Evolutionary conservation across 2,329 filamentous ascomycete species (phyloP).

Genomic region (Exutisphaerella laricina): DNA sequence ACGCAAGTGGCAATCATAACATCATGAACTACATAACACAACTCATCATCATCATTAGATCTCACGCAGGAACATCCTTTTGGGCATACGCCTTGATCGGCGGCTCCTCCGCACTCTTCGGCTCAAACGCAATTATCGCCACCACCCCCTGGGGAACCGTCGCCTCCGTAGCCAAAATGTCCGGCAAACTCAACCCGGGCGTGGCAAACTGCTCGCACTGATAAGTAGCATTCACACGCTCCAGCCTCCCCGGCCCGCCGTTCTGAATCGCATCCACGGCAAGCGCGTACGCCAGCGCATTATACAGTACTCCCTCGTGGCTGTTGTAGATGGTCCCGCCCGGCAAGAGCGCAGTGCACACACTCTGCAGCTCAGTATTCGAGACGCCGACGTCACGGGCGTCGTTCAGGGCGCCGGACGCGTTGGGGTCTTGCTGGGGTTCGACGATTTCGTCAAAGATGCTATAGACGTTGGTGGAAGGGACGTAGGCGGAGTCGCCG

Average conservation of each 20-base stretch:
- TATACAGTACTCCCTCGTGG: constrained; percentile 47
- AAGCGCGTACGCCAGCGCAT: constrained; percentile 42
- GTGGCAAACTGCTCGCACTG: constrained; percentile 37
- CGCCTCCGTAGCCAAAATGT: constrained; percentile 41
- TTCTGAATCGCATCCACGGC: constrained; percentile 45
- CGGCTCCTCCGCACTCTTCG: constrained; percentile 38
- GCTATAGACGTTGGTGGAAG: constrained; percentile 50
- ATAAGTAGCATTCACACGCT: constrained; percentile 34
- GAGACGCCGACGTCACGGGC: constrained; percentile 42
- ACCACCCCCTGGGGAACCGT: constrained; percentile 36
- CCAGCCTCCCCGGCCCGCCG: constrained; percentile 39
- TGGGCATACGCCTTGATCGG: constrained; percentile 37
- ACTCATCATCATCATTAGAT: not conserved
- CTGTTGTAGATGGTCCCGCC: constrained; percentile 42
- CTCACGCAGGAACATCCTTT: constrained; percentile 17
- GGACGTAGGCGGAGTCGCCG: constrained; percentile 50
- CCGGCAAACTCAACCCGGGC: constrained; percentile 36
- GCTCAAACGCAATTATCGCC: constrained; percentile 31
- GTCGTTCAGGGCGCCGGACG: constrained; percentile 44
- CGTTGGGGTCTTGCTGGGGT: constrained; percentile 43
- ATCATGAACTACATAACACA: too few relatives aligned
- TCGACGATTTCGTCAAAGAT: constrained; percentile 49
- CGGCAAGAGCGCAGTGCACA: constrained; percentile 35
- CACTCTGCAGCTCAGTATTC: constrained; percentile 46
- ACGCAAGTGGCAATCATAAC: too few relatives aligned